Evolutionary conservation across 2,329 filamentous ascomycete genomes (phyloP), one percentile per base, ranked within the genome.

Genomic region (Cytospora schulzeri): DNA sequence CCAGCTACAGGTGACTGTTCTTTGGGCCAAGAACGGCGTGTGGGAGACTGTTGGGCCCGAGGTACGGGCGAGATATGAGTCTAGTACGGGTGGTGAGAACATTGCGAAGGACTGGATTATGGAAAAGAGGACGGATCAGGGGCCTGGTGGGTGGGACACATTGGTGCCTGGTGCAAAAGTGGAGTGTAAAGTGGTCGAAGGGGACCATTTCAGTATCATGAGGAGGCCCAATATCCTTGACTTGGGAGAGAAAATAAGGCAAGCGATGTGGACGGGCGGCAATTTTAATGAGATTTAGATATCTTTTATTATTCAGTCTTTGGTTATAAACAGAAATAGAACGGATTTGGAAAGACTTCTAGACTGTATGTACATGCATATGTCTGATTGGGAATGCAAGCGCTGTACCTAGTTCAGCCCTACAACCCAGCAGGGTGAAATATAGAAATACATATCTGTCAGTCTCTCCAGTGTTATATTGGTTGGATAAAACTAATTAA

Each of bases 141-240:
- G 29, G 19, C 53, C 53, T 6, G 53, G 33, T 17, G 53, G 53
- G 1, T 55, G 53, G 53, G 29, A 55, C 3, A 4, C 22, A 4
- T 17, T 55, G 19, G 4, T 55, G 2, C 29, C 53, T 24, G 53
- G 53, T 29, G 3, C 19, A 28, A 35, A 24, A 3, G 22, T 55
- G 17, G 19, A 29, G 12, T 55, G 53, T 15, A 3, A 15, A 6
- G 33, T 22, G 15, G 53, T 55, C 14, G 1, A 17, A 2, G 53
- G 53, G 8, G 53, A 55, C 33, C 53, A 55, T 22, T 55, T 55
- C 22, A 33, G 53, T 7, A 55, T 55, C n/a, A 55, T 55, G 53
- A 55, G 29, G 8, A 33, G 53, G 19, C 8, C 19, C 2, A 33
- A 33, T 7, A 55, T 55, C 22, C 17, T 55, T 15, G 19, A 35